A percentile compares a stretch with the other conserved stretches of the same genome.
These are phyloP conservation scores for Teunomyces pallodes DNA, from an alignment of 805 yeast genomes.

Conservation along the genomic window DNA sequence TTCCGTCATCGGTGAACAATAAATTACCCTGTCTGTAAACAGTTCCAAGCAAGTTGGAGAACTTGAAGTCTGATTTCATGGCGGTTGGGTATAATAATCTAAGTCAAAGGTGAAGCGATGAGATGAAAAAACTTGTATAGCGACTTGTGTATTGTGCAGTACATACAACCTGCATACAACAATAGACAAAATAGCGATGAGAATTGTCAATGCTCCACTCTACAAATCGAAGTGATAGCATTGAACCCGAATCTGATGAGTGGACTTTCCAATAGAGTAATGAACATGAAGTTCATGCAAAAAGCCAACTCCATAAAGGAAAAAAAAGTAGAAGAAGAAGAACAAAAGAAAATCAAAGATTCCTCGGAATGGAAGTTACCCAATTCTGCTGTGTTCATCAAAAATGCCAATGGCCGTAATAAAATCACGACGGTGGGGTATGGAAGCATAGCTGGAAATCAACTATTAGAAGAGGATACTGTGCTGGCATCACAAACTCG, in stretches of 20 bases:
- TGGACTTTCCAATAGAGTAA: conserved; percentile 59
- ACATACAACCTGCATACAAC: neutral
- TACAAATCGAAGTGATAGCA: no score
- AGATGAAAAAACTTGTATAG: conserved; percentile 7
- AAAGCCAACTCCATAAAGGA: conserved; percentile 38
- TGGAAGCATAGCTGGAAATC: conserved; percentile 30
- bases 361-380: conserved; percentile 52
- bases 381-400: conserved; percentile 21
- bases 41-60: conserved; percentile 88
- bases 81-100: neutral
- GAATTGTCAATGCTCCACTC: neutral
- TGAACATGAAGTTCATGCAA: conserved; percentile 75
- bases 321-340: conserved; percentile 30
- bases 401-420: conserved; percentile 20
- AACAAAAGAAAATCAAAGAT: conserved; percentile 43
- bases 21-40: conserved; percentile 93
- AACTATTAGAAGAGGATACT: conserved; percentile 12
- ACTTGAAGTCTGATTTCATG: conserved; percentile 87
- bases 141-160: neutral
- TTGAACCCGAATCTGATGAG: conserved; percentile 16
- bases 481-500: conserved; percentile 8
- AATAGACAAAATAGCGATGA: neutral
- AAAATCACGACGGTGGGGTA: conserved; percentile 38
- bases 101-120: neutral
- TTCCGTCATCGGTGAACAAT: conserved; percentile 82